These are phyloP conservation scores for Tylopilus rubrobrunneus DNA, from an alignment of 768 basidiomycete genomes.

Conservation along the genomic window DNA sequence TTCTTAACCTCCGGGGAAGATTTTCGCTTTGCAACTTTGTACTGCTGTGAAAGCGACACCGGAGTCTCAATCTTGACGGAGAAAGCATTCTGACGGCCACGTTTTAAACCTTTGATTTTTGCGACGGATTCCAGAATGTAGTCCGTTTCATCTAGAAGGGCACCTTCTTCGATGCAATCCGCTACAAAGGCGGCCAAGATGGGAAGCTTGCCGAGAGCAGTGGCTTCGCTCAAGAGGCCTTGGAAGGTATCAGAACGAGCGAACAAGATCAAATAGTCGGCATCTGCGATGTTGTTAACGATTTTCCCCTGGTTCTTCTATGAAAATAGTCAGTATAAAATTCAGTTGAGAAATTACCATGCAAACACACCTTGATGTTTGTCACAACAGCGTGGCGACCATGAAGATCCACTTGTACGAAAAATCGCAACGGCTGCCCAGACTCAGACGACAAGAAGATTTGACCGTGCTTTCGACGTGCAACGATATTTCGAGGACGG, in stretches of 20 bases:
- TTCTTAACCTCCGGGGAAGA: conserved; percentile 7
- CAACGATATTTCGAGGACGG: conserved; percentile 11
- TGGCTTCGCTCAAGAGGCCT: conserved; percentile 40
- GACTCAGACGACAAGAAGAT: conserved; percentile 42
- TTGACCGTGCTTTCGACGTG: conserved; percentile 22
- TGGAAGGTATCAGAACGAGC: conserved; percentile 48
- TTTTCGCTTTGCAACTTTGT: conserved; percentile 5
- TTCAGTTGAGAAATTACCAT: not conserved
- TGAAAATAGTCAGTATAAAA: not conserved
- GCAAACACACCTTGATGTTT: conserved; percentile 54
- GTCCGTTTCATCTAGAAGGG: conserved; percentile 40
- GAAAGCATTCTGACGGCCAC: conserved; percentile 19
- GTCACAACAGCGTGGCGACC: conserved; percentile 48
- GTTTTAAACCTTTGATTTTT: conserved; percentile 22
- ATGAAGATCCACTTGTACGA: conserved; percentile 64
- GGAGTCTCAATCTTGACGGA: conserved; percentile 13
- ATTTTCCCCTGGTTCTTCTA: conserved; percentile 70
- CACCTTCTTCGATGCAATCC: conserved; percentile 45
- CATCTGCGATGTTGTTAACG: conserved; percentile 45
- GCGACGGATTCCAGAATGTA: conserved; percentile 40
- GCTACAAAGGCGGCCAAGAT: conserved; percentile 51
- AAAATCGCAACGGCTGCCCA: conserved; percentile 51
- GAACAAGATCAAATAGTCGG: conserved; percentile 60
- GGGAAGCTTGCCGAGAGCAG: conserved; percentile 37
- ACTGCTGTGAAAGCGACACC: not conserved